Evolutionary conservation across 495 filamentous ascomycete genomes (phyloP), one percentile per base, ranked within the genome.

Genomic region (Penicillium coffeae): DNA sequence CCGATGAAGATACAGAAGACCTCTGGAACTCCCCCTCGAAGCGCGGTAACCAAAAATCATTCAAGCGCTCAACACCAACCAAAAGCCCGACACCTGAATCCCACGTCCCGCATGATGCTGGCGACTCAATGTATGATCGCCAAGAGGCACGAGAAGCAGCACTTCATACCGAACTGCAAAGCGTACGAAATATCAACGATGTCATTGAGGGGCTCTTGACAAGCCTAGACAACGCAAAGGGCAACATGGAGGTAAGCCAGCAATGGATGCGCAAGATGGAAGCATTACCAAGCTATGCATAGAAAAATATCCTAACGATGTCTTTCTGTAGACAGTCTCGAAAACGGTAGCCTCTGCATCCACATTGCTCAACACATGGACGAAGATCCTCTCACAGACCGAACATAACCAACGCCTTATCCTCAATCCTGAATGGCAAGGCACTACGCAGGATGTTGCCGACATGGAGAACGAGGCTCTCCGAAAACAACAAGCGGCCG

Each of bases 361-460:
- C 30, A 89, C 88, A 0, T 81, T 98, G n/a, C 80, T 98, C 30
- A 89, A 91, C 55, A 93, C 93, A 20, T 98, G 90, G 90, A 94
- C 90, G 36, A 84, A 90, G 47, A 96, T 97, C 52, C 80, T 98
- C 3, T 91, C 87, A 18, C 93, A 96, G 62, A 96, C 93, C 0
- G 93, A 98, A 68, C 91, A 98, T 65, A 97, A 94, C 59, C 90
- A 97, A 60, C 84, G 93, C 3, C 70, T 97, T 37, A 86, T 98
- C 21, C 80, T 96, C 30, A 88, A 92, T 54, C 86, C 87, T 2
- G 73, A 82, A 40, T 98, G 93, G 93, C 84, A 93, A 51, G 93
- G 93, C 40, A 87, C 90, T 8, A 86, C 77, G 5, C 81, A 89
- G 62, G 93, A 98, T 70, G 69, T 94, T 4, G 76, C 79, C 38